Evolutionary conservation across 2,329 filamentous ascomycete genomes (phyloP), one percentile per base, ranked within the genome.

Genomic region (Juglanconis oblonga): DNA sequence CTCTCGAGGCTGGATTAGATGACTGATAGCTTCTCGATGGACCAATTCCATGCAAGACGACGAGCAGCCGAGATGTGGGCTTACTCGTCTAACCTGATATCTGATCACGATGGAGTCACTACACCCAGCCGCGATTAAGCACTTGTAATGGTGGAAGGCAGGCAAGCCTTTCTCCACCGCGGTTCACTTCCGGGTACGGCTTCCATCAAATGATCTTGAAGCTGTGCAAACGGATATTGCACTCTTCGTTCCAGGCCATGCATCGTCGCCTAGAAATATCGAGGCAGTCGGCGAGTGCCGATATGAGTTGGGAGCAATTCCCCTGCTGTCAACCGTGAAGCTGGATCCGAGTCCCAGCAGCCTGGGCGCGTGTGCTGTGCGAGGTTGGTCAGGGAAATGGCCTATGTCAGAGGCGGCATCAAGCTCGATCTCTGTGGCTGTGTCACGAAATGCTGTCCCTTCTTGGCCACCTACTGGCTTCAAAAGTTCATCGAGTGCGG

Each of bases 381-480:
- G 35, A 55, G 51, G 48, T 57, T 52, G 24, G 38, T 29, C 47
- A 51, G 33, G 52, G 24, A 38, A 14, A 11, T 45, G 9, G 33
- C 35, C 35, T n/a, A 13, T 38, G 50, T 47, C 48, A 49, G 35
- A 29, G 45, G 29, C 40, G 47, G 54, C 54, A 24, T 45, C 44
- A 32, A 24, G 54, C 54, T 63, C 49, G 55, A 55, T 55, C 42
- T 49, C 45, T 32, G 58, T 57, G 40, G 40, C 36, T 55, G 58
- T 63, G 51, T 54, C 52, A 61, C 61, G 33, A 32, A 11, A 5
- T 14, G 36, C 35, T 40, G 33, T 32, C 40, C 42, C 17, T 24
- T 35, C 38, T 32, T 44, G 45, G 13, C 36, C 31, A n/a, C 24
- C 58, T 36, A 29, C 14, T n/a, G 36, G 38, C 40, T 24, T 31